Evolutionary conservation across 108 stramenopile genomes (phyloP), one percentile per base, ranked within the genome.

Genomic region (Cafeteria roenbergensis): DNA sequence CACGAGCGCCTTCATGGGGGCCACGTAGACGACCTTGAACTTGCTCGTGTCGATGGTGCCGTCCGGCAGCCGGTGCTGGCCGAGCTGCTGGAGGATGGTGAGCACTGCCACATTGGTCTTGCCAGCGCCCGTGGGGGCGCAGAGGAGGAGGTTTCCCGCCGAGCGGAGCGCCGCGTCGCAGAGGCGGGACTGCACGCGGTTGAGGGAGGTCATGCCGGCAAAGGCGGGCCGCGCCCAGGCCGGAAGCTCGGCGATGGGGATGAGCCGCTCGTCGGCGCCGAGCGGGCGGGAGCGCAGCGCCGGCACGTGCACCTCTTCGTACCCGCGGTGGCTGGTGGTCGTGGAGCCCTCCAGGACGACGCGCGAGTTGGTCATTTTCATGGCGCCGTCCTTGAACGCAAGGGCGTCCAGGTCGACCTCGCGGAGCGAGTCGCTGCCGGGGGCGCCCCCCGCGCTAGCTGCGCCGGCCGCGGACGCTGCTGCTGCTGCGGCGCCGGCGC

Each of bases 1-100:
- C 25, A 99, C 97, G 55, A 99, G 80, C 54, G 97, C 97, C 78
- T 99, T 99, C 97, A 99, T 99, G 31, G 97, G 97, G 25, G 97
- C 97, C 0, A 99, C 90, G 70, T 99, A 99, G 29, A 99, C 93
- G 69, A 99, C 94, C 76, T 99, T 99, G 80, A 99, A 96, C 1
- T 86, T 70, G 34, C 77, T 73, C 26, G 87, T 61, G 57, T 96
- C 91, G 71, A 91, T 80, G 27, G 38, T 79, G 75, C 84, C 55
- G 66, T 60, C 65, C 76, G 64, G 24, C 24, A 64, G 20, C 36
- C 59, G 67, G 82, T 87, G 93, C 76, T 90, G 90, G 3, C 92
- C 93, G 36, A 99, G 77, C 51, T 89, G 85, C 69, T 92, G 91
- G 59, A 99, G 73, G 80, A 99, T 95, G 28, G 90, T 78, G 61